Conservation (phyloP, 1,284 basidiomycete species). For the Tylopilus sp. region DNA sequence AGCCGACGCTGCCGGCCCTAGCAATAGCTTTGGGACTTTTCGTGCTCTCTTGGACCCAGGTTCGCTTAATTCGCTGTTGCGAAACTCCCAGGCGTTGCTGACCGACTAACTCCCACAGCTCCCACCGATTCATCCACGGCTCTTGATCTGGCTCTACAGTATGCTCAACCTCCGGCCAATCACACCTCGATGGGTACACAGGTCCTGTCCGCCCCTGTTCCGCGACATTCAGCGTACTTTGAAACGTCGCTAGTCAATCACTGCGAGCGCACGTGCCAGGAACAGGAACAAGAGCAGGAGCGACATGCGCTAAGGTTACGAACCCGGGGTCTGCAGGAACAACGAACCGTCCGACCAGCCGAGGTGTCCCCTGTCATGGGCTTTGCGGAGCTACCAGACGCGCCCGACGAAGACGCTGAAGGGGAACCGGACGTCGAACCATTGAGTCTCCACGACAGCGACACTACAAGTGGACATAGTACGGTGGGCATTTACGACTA, state of each 20-base stretch:
- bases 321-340: conserved; percentile 34
- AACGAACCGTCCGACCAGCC: conserved; percentile 33
- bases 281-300: conserved; percentile 37
- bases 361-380: conserved; percentile 33
- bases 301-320: conserved; percentile 32
- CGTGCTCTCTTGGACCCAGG: conserved; percentile 29
- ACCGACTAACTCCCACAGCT: conserved; percentile 17
- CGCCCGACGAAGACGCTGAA: conserved; percentile 34
- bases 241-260: conserved; percentile 29
- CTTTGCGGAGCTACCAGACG: conserved; percentile 31
- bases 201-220: conserved; percentile 31
- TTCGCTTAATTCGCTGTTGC: conserved; percentile 18
- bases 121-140: conserved; percentile 19
- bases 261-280: conserved; percentile 38
- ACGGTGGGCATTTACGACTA: conserved; percentile 31
- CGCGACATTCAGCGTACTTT: conserved; percentile 34
- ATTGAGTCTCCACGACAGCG: conserved; percentile 25
- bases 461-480: conserved; percentile 27
- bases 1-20: conserved; percentile 27
- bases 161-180: conserved; percentile 20
- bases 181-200: conserved; percentile 26
- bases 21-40: conserved; percentile 22
- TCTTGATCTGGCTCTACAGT: conserved; percentile 29
- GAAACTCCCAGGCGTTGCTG: conserved; percentile 1
- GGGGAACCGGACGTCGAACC: conserved; percentile 33